phyloP scores from a whole-genome alignment of 192 early-diverging fungal genomes.

The Irineochytrium annulatum region DNA sequence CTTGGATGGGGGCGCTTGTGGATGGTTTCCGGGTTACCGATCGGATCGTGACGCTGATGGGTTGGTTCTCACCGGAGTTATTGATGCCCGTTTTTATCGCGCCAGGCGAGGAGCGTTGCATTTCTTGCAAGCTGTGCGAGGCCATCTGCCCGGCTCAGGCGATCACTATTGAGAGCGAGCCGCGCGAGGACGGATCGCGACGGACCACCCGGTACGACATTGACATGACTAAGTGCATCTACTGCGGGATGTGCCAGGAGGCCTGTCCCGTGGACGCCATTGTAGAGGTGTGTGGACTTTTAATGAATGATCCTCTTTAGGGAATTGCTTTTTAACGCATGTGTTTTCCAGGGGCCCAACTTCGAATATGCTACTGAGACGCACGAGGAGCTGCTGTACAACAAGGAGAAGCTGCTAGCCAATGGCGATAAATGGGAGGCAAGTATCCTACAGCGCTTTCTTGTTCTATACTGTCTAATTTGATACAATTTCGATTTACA shows the following conservation, averaged over 20 bases:
- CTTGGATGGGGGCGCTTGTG: conserved; percentile 1
- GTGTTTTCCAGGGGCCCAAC: conserved; percentile 70
- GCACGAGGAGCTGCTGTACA: conserved; percentile 95
- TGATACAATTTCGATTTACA: conserved; percentile 4
- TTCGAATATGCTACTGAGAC: conserved; percentile 96
- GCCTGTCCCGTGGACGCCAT: conserved; percentile 97
- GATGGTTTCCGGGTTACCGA: neutral
- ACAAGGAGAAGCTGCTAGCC: conserved; percentile 90
- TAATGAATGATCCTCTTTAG: no score
- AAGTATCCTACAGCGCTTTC: neutral
- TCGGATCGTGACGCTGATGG: no score
- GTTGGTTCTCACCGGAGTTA: conserved; percentile 2
- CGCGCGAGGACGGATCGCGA: conserved; percentile 88
- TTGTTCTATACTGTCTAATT: neutral
- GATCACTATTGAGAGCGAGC: conserved; percentile 97
- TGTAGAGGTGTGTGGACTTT: conserved; percentile 65
- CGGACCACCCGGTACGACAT: conserved; percentile 98
- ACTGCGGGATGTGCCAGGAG: conserved; percentile 97
- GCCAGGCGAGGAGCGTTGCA: conserved; percentile 92
- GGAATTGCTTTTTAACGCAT: neutral
- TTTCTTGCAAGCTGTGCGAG: conserved; percentile 98
- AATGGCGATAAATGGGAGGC: conserved; percentile 99
- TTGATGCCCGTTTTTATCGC: neutral
- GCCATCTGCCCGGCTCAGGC: conserved; percentile 97
- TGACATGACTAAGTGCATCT: conserved; percentile 95